phyloP scores from a whole-genome alignment of 352 stramenopile genomes.

The Phytophthora pluvialis region DNA sequence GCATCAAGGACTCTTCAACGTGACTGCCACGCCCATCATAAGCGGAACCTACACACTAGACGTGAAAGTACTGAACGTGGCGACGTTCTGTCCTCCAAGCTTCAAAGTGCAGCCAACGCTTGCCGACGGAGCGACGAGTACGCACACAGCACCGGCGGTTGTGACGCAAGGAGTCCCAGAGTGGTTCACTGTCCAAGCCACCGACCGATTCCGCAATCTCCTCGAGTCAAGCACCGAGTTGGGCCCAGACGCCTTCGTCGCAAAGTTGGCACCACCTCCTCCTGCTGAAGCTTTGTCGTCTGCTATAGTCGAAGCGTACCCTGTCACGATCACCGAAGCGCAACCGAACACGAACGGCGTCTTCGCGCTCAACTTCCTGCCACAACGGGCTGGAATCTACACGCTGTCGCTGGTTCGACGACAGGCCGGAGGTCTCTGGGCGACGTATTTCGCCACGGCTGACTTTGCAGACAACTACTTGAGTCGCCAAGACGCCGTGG shows the following conservation, averaged over 20 bases:
- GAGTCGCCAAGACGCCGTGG: conserved; percentile 67
- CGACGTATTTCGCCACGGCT: conserved; percentile 90
- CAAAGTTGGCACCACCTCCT: conserved; percentile 55
- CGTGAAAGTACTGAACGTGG: conserved; percentile 54
- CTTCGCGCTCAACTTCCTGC: conserved; percentile 84
- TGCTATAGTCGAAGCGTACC: conserved; percentile 36
- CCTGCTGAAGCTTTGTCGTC: not conserved
- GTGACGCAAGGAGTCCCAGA: conserved; percentile 81
- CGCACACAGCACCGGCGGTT: conserved; percentile 80
- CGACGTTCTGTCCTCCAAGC: conserved; percentile 72
- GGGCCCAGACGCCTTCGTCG: conserved; percentile 54
- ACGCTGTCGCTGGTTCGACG: conserved; percentile 76
- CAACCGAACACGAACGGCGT: conserved; percentile 88
- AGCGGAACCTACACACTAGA: conserved; percentile 70
- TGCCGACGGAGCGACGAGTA: conserved; percentile 67
- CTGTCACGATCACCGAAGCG: conserved; percentile 55
- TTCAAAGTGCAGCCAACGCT: conserved; percentile 85
- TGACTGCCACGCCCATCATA: conserved; percentile 85
- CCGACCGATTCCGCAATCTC: conserved; percentile 93
- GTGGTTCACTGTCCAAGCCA: conserved; percentile 87
- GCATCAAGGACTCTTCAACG: conserved; percentile 72
- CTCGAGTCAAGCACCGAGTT: conserved; percentile 85
- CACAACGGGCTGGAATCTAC: conserved; percentile 85
- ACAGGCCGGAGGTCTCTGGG: conserved; percentile 87
- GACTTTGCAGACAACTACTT: conserved; percentile 88